Evolutionary conservation across 1,284 basidiomycete genomes (phyloP).

Genomic region (Heterobasidion annosum): DNA sequence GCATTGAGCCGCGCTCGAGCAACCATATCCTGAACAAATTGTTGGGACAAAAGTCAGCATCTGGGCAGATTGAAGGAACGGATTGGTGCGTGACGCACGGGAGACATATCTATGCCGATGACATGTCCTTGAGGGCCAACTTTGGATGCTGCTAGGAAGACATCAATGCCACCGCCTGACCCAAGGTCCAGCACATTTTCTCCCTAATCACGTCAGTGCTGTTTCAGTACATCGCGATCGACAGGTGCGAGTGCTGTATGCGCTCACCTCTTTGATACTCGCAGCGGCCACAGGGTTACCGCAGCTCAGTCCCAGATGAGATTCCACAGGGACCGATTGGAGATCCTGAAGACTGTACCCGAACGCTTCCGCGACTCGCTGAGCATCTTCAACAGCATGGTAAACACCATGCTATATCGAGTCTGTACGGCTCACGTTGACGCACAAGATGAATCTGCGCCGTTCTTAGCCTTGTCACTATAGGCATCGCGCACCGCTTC

Average conservation of each 20-base stretch:
- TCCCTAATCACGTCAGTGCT: neutral
- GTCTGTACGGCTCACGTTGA: neutral
- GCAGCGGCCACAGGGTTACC: slow-evolving; percentile 1
- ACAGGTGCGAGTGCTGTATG: no score
- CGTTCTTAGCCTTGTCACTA: neutral
- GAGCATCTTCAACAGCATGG: neutral
- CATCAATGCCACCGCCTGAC: slow-evolving; percentile 1
- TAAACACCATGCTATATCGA: neutral
- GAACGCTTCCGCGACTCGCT: neutral
- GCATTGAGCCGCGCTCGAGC: neutral
- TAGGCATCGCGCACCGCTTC: neutral
- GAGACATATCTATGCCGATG: slow-evolving; percentile 2
- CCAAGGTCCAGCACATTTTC: slow-evolving; percentile 1
- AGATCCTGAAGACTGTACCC: neutral
- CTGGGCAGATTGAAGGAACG: neutral
- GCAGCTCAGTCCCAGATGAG: slow-evolving; percentile 2
- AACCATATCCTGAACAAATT: neutral
- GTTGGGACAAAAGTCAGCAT: no score
- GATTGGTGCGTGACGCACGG: neutral
- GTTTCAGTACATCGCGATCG: neutral
- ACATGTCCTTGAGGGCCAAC: neutral
- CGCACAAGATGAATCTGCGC: neutral
- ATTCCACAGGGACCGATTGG: neutral
- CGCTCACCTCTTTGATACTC: neutral
- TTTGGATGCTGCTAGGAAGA: slow-evolving; percentile 1